These are phyloP conservation scores for Trichoderma atroviride DNA, from an alignment of 2,329 filamentous ascomycete species.

Conservation along the genomic window DNA sequence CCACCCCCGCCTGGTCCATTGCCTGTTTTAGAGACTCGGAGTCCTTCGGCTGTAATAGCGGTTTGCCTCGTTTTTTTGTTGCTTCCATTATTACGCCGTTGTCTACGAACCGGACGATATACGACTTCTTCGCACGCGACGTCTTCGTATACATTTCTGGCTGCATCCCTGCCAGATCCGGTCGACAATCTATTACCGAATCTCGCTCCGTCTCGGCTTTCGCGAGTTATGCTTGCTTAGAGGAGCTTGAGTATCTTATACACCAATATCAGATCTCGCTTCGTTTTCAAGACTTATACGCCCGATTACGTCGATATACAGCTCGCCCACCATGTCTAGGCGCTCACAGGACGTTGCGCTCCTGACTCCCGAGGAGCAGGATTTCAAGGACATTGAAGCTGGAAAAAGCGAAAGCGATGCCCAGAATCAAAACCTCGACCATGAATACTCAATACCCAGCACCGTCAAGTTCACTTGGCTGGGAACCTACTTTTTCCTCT, in stretches of 20 bases:
- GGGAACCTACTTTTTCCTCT: slow-evolving; percentile 55
- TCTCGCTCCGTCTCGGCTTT: neutral
- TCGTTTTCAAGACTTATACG: neutral
- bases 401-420: slow-evolving; percentile 34
- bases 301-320: neutral
- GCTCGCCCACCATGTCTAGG: slow-evolving; percentile 37
- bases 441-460: slow-evolving; percentile 50
- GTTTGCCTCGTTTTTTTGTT: neutral
- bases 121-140: slow-evolving; percentile 9
- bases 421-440: slow-evolving; percentile 44
- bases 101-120: neutral
- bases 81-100: neutral
- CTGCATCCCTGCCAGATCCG: neutral
- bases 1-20: neutral
- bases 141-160: slow-evolving; percentile 9
- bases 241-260: neutral
- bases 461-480: slow-evolving; percentile 54
- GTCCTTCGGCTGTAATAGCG: slow-evolving; percentile 1
- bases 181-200: slow-evolving; percentile 1
- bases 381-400: slow-evolving; percentile 36
- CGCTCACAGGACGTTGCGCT: slow-evolving; percentile 37
- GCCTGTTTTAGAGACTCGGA: neutral
- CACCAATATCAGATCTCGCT: neutral
- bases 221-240: slow-evolving; percentile 11
- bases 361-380: slow-evolving; percentile 38